Evolutionary conservation across 2,329 filamentous ascomycete genomes (phyloP).

Genomic region (Talaromyces sp.): DNA sequence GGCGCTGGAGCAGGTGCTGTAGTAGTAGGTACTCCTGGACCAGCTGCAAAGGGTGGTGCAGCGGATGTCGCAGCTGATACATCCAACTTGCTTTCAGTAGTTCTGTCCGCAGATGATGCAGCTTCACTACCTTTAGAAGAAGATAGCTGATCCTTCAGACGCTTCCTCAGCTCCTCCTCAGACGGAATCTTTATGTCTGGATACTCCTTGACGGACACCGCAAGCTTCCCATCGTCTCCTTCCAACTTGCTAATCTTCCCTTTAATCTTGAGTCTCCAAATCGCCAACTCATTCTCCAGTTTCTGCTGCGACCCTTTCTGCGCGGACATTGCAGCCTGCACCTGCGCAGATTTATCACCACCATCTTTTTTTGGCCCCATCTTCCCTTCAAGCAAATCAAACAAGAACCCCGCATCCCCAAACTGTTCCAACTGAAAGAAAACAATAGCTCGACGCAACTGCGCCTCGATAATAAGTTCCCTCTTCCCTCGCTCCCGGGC

Average conservation of each 20-base stretch:
- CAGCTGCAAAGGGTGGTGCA: constrained; percentile 7
- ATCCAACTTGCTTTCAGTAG: constrained; percentile 7
- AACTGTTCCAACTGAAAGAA: constrained; percentile 65
- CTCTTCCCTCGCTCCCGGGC: constrained; percentile 66
- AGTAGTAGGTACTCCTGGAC: constrained; percentile 13
- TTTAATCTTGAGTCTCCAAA: constrained; percentile 56
- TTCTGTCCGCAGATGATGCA: constrained; percentile 4
- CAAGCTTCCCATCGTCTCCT: constrained; percentile 45
- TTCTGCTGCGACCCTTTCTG: constrained; percentile 19
- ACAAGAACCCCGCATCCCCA: constrained; percentile 69
- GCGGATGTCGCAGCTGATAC: constrained; percentile 5
- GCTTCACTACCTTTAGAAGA: constrained; percentile 7
- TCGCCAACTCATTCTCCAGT: constrained; percentile 39
- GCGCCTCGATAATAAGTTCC: constrained; percentile 71
- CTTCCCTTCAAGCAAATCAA: constrained; percentile 51
- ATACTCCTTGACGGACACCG: constrained; percentile 48
- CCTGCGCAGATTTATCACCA: constrained; percentile 23
- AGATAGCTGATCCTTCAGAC: constrained; percentile 29
- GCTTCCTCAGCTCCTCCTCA: constrained; percentile 33
- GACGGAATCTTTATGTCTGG: constrained; percentile 46
- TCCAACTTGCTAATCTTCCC: constrained; percentile 47
- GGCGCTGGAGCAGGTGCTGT: constrained; percentile 27
- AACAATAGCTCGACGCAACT: constrained; percentile 72
- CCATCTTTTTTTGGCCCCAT: constrained; percentile 41
- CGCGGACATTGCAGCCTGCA: constrained; percentile 21